phyloP scores from a whole-genome alignment of 179 eudicot genomes.

The Spergularia azorica region DNA sequence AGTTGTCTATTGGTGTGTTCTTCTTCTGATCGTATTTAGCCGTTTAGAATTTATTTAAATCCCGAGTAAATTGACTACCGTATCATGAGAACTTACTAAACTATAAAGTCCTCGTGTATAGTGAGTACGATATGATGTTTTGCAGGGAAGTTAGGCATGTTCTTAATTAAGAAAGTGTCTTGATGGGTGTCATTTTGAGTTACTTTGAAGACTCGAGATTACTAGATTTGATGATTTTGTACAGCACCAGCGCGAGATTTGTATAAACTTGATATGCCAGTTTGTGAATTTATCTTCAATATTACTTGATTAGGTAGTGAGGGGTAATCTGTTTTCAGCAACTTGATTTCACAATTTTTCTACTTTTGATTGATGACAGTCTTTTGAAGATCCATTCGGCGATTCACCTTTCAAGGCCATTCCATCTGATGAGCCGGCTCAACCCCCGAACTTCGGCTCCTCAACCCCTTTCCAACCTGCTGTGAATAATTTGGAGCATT shows the following conservation, averaged over 20 bases:
- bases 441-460: constrained; percentile 40
- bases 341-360: not conserved
- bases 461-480: constrained; percentile 45
- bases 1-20: not conserved
- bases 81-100: too few species aligned
- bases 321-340: not conserved
- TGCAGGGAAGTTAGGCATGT: too few species aligned
- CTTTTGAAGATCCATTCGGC: constrained; percentile 94
- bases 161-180: not conserved
- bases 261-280: not conserved
- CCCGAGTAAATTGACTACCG: too few species aligned
- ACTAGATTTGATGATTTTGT: not conserved
- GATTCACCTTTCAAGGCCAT: constrained; percentile 91
- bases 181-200: not conserved
- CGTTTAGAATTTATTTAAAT: not conserved
- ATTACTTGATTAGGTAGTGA: constrained; percentile 2
- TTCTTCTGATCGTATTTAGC: not conserved
- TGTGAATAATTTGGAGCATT: constrained; percentile 38
- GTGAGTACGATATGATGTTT: too few species aligned
- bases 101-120: too few species aligned
- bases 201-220: not conserved
- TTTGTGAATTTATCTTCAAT: not conserved
- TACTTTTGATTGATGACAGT: constrained; percentile 46
- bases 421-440: constrained; percentile 49
- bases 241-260: not conserved